Evolutionary conservation across 2,329 filamentous ascomycete species (phyloP), one percentile per base, ranked within the genome.

Genomic region (Monosporascus sp.): DNA sequence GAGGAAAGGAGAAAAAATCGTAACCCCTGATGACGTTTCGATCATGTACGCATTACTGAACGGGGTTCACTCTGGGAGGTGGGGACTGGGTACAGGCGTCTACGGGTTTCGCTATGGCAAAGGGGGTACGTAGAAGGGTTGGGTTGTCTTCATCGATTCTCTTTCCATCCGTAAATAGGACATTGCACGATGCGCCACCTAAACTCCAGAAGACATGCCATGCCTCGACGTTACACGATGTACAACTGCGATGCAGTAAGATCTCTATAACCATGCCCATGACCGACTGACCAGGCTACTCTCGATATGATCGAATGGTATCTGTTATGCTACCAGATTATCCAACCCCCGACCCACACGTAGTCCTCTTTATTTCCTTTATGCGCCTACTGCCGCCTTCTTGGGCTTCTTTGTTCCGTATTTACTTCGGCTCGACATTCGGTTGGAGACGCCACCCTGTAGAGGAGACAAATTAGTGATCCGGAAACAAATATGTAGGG

Each of bases 331-430:
- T 35, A 35, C 31, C 31, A 14, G 31, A 35, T 35, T 11, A 35
- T 35, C 4, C 31, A 5, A 9, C 31, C 31, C 9, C 31, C 4
- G 14, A 35, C 11, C 9, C 14, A 14, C 31, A 35, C 4, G 11
- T 14, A 35, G 38, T 20, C 38, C 17, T 16, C 31, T 9, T 26
- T 22, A 20, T 24, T 22, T 41, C 7, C 27, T 49, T 37, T 59
- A 63, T 52, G 62, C 68, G 58, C 79, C 76, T 38, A 83, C 77
- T 0, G 79, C 79, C 22, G 86, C 85, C 71, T 85, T 85, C 86
- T 97, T 97, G 0, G 94, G 93, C 78, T 97, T 97, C 86, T 99
- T 99, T 49, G 94, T 96, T 56, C 94, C 94, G 69, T 96, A 99
- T 75, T 99, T 99, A 67, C 91, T 97, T 66, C 94, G 82, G 71